phyloP scores from a whole-genome alignment of 345 rosid genomes.

The Melaleuca alternifolia region DNA sequence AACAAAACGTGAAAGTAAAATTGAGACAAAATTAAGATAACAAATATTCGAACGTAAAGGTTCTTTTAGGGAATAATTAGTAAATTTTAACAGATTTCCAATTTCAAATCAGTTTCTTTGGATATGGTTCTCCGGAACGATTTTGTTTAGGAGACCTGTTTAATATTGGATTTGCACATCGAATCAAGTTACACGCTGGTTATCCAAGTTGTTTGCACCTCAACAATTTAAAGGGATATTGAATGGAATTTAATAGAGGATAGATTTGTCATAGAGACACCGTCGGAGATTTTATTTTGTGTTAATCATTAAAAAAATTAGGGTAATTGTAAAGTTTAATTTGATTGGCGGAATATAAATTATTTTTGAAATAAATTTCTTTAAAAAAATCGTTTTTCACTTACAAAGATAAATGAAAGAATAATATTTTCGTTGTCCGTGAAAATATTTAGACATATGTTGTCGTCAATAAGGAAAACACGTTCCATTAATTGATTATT shows the following conservation, averaged over 20 bases:
- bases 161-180: neutral
- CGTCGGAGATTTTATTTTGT: neutral
- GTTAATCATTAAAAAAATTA: no score
- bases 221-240: neutral
- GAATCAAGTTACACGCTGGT: neutral
- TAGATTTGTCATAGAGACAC: accelerated
- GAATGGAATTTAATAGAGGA: neutral
- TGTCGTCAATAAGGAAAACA: no score
- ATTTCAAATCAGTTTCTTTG: neutral
- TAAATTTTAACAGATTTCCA: neutral
- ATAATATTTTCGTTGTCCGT: no score
- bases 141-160: neutral
- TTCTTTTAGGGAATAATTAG: accelerated
- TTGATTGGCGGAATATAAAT: no score
- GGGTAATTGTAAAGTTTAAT: no score
- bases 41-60: neutral
- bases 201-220: neutral
- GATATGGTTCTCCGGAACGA: neutral
- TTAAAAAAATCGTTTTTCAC: no score
- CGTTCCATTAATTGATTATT: no score
- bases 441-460: no score
- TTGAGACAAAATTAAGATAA: neutral
- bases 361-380: no score
- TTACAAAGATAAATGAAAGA: no score
- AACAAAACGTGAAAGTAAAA: neutral